Base-by-base conservation (phyloP, 306 rosid species). In the Mimosa pudica region DNA sequence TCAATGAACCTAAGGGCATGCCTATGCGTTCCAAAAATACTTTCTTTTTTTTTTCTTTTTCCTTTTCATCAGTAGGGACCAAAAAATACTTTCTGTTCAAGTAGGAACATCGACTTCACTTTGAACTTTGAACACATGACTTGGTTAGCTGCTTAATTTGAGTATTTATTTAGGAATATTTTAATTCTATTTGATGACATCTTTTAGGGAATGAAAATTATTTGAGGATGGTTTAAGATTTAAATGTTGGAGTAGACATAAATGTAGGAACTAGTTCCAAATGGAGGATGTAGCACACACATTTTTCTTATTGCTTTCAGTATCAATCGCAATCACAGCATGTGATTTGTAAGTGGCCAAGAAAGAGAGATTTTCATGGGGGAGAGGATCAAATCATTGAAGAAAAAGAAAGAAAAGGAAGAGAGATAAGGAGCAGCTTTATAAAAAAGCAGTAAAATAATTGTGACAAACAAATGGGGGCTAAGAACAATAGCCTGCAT, bases 361-460 rank as follows among this genome's bases (percentile, higher is more conserved):
- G 67, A 4, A 33, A 70, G 61, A 16, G 69, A 45, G 38, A 10
- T 30, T 20, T 61, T 71, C 57, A 42, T 72, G 3, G 77, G 76
- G 80, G 72, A 82, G 72, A 82, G 68, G 77, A 82, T 73, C 78
- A 86, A 82, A 61, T 42, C 64, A 82, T 35, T 24, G 55, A 2
- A 30, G 10, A 38, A 74, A 49, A 72, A 82, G 65, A 73, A 77
- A 60, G 86, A 18, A 70, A 70, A 11, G 17, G 38, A 3, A 0
- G 8, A 52, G 85, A 9, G 36, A 20, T 16, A 47, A 2, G 5
- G 38, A 69, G 55, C 85, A 83, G 86, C 89, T 86, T 86, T 86
- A 80, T 80, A 62, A 42, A 77, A 64, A 80, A 85, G 85, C 18
- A 71, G 76, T 14, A 71, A 76, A 83, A 88, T 85, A 81, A 83